phyloP scores from a whole-genome alignment of 352 stramenopile genomes.

The Phytophthora citrophthora region DNA sequence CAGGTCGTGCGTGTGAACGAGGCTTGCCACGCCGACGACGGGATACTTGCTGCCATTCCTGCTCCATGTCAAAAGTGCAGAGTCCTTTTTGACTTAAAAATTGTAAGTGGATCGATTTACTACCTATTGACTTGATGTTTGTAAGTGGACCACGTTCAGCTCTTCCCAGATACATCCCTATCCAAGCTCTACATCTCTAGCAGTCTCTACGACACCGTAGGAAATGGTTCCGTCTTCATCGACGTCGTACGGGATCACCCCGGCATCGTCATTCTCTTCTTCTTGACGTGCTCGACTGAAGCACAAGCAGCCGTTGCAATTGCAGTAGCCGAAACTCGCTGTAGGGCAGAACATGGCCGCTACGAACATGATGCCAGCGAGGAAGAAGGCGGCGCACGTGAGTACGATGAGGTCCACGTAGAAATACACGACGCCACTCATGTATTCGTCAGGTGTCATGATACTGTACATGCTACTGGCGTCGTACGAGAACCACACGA shows the following conservation, averaged over 20 bases:
- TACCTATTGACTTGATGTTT: no score
- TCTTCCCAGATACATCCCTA: slow-evolving; percentile 2
- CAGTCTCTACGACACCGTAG: slow-evolving; percentile 24
- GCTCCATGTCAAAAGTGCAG: slow-evolving; percentile 20
- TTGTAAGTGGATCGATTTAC: no score
- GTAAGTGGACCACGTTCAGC: no score
- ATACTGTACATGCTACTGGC: slow-evolving; percentile 64
- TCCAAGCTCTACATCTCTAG: slow-evolving; percentile 28
- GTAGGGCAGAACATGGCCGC: slow-evolving; percentile 40
- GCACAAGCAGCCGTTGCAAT: slow-evolving; percentile 43
- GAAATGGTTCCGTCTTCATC: slow-evolving; percentile 30
- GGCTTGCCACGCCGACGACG: slow-evolving; percentile 26
- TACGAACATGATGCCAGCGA: slow-evolving; percentile 40
- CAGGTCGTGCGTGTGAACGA: slow-evolving; percentile 6
- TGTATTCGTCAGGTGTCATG: slow-evolving; percentile 69
- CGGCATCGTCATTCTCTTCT: slow-evolving; percentile 16
- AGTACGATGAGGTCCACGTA: slow-evolving; percentile 70
- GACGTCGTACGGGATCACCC: slow-evolving; percentile 34
- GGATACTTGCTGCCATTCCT: slow-evolving; percentile 39
- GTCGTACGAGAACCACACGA: slow-evolving; percentile 62
- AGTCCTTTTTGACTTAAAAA: no score
- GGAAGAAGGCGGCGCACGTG: slow-evolving; percentile 44
- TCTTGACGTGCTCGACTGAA: slow-evolving; percentile 28
- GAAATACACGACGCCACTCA: slow-evolving; percentile 73
- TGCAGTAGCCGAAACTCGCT: slow-evolving; percentile 39